Evolutionary conservation across 805 yeast genomes (phyloP), one percentile per base, ranked within the genome.

Genomic region (Ogataea pini): DNA sequence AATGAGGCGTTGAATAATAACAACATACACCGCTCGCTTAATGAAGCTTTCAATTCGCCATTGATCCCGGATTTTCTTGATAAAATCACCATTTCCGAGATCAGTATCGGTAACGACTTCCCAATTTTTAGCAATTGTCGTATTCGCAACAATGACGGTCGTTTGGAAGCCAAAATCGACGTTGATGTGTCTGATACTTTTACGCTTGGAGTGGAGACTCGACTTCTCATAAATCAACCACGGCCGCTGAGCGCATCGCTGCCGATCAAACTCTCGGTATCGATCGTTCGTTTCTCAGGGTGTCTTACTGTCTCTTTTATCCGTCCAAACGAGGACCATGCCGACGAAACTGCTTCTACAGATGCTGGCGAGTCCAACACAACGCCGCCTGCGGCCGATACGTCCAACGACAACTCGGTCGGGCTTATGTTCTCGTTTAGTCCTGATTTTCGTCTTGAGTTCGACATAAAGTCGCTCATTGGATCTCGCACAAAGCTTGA

Each of bases 101-200:
- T 94, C 20, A 92, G 90, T 59, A 84, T 94, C 48, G 99, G 99
- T 28, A 88, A 89, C 63, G 97, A 91, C 66, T 94, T 85, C 63
- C 99, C 99, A 3, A 88, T 94, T 44, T 88, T 94, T 63, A 87
- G 96, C 48, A 94, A 94, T 62, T 94, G 99, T 67, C 77, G 96
- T 42, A 87, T 94, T 32, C 76, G 75, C 52, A 61, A 61, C 44
- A 73, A 73, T 31, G 66, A 77, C 68, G 72, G 82, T 14, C 68
- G 83, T 36, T 61, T 80, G 37, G 96, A 90, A 62, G 96, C 96
- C 1, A 88, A 86, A 57, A 90, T 91, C 27, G 96, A 91, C 65
- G 95, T 91, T 28, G 96, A 89, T 63, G 73, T 91, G 41, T 81
- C 91, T 12, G 97, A 91, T 61, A 85, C 96, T 4, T 70, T 91